These are phyloP conservation scores for Stagonosporopsis rhizophila DNA, from an alignment of 2,329 filamentous ascomycete genomes.

Conservation along the genomic window DNA sequence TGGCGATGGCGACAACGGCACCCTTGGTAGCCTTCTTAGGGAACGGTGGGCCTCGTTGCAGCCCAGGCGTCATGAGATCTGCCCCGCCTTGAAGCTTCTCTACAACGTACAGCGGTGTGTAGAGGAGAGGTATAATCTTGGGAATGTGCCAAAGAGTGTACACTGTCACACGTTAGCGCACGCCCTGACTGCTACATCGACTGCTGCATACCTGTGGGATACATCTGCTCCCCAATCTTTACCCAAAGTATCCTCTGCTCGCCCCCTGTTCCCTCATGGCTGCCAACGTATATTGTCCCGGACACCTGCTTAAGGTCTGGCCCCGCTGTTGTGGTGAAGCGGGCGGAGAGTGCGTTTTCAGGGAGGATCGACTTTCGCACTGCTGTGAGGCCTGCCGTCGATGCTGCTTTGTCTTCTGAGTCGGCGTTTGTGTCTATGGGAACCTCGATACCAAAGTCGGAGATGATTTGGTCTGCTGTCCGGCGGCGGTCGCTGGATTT, in stretches of 20 bases:
- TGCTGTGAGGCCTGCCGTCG: constrained; percentile 56
- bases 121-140: constrained; percentile 66
- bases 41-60: constrained; percentile 70
- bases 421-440: constrained; percentile 49
- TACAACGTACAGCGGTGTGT: constrained; percentile 68
- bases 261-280: constrained; percentile 58
- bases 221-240: constrained; percentile 64
- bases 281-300: constrained; percentile 70
- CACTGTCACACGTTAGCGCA: constrained; percentile 49
- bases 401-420: constrained; percentile 53
- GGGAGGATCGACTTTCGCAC: constrained; percentile 68
- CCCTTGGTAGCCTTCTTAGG: constrained; percentile 65
- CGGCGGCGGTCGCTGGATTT: constrained; percentile 72
- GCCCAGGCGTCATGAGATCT: constrained; percentile 72
- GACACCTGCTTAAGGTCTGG: constrained; percentile 67
- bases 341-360: constrained; percentile 67
- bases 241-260: constrained; percentile 71
- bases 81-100: constrained; percentile 69
- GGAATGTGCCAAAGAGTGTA: constrained; percentile 73
- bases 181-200: neutral
- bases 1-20: constrained; percentile 68
- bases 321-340: constrained; percentile 70
- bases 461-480: constrained; percentile 71
- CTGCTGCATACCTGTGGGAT: constrained; percentile 51
- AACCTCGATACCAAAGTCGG: constrained; percentile 63